A percentile compares a stretch with the other conserved stretches of the same genome.
Evolutionary conservation across 2,329 filamentous ascomycete genomes (phyloP).

Genomic region (Alternaria ethzedia): DNA sequence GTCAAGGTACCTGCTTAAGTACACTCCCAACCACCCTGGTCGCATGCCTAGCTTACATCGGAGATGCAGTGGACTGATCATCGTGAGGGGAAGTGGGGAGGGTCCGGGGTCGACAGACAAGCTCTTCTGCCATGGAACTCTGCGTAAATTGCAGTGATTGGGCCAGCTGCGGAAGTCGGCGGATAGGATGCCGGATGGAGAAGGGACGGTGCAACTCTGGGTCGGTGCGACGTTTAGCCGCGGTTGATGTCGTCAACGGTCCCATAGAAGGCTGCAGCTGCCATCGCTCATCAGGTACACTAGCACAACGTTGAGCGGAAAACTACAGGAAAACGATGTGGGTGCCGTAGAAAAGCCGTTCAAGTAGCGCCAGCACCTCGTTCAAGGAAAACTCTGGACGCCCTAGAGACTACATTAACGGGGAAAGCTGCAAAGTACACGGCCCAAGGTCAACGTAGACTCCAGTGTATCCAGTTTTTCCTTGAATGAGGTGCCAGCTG

Average conservation of each 20-base stretch:
- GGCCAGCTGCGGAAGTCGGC: background rate
- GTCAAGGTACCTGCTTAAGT: conserved; percentile 10
- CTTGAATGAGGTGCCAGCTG: background rate
- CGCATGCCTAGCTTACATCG: conserved; percentile 6
- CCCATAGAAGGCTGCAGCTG: background rate
- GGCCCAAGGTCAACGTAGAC: background rate
- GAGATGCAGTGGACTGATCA: background rate
- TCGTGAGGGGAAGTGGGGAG: conserved; percentile 27
- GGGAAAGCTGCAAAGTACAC: background rate
- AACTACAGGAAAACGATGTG: background rate
- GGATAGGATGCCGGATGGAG: background rate
- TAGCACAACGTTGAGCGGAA: background rate
- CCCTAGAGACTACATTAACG: background rate
- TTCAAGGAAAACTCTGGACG: background rate
- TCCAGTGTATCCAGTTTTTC: background rate
- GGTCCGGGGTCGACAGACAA: conserved; percentile 15
- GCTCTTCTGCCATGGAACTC: background rate
- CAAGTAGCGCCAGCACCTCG: background rate
- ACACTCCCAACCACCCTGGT: conserved; percentile 9
- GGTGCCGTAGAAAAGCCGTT: background rate
- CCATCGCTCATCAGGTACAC: background rate
- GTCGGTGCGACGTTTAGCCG: conserved; percentile 1
- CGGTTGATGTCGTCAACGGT: background rate
- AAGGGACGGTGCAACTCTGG: background rate
- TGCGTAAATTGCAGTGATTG: conserved; percentile 17